Evolutionary conservation across 2,329 filamentous ascomycete species (phyloP), one percentile per base, ranked within the genome.

Genomic region (Dichotomopilus funicola): DNA sequence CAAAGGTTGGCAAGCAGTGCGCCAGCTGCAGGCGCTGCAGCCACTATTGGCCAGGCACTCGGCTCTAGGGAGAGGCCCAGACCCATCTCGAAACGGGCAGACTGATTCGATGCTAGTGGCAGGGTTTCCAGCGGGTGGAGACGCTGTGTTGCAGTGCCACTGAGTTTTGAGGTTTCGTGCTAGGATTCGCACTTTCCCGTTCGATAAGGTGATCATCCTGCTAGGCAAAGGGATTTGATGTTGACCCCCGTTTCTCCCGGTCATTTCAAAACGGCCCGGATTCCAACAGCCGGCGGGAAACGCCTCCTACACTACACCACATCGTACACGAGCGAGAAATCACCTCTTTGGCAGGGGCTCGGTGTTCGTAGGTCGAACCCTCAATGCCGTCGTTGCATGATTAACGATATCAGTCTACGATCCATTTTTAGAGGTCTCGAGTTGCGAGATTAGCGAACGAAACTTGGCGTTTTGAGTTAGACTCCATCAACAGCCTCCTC

Each of bases 1-100:
- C 27, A 37, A 47, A 48, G 34, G 43, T 40, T 53, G 44, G 43
- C 48, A 27, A 27, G 19, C 12, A 42, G 40, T 42, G 6, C 11
- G 13, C 40, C 12, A 38, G 55, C 48, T 61, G 60, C 56, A 59
- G 54, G 46, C 36, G 47, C 58, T 60, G 55, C 50, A 56, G 38
- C 33, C 48, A 45, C 56, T 56, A 59, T 59, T 60, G 58, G 58
- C 31, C 37, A 27, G 27, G 36, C 36, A 6, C 7, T 42, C 27
- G 33, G 51, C 12, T 10, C 19, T 55, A 50, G 52, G 56, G 52
- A 55, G 56, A 54, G 49, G 53, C 52, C 53, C 49, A 45, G 53
- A 49, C 49, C 4, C 49, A 48, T 46, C 50, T 51, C 47, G 47
- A 54, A 59, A 52, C 53, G 53, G 55, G 50, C 57, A 52, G 48